Percentiles rank a stretch among this genome's conserved stretches.
phyloP scores from a whole-genome alignment of 148 eudicot genomes.

The Rheum nobile region DNA sequence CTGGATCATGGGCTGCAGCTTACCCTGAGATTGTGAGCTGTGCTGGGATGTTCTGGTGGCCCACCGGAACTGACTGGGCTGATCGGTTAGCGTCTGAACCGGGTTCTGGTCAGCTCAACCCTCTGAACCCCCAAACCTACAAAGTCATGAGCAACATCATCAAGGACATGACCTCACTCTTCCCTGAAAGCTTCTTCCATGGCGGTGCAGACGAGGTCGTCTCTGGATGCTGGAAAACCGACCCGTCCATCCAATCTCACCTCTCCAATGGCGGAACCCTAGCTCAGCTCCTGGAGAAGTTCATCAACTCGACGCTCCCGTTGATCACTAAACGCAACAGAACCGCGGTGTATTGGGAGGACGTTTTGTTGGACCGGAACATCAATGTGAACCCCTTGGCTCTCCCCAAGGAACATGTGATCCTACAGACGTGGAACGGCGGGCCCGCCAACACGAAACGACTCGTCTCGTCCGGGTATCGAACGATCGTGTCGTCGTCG shows the following conservation, averaged over 20 bases:
- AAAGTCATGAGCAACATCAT: constrained; percentile 45
- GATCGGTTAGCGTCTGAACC: constrained; percentile 82
- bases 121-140: constrained; percentile 69
- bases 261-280: constrained; percentile 44
- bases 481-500: constrained; percentile 64
- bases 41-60: constrained; percentile 80
- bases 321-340: constrained; percentile 41
- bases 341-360: constrained; percentile 89
- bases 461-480: constrained; percentile 58
- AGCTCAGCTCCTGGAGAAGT: constrained; percentile 53
- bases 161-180: constrained; percentile 43
- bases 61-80: constrained; percentile 48
- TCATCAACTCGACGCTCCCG: constrained; percentile 57
- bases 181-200: constrained; percentile 64
- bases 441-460: constrained; percentile 60
- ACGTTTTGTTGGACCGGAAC: constrained; percentile 41
- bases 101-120: constrained; percentile 89
- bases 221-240: constrained; percentile 79
- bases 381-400: constrained; percentile 29
- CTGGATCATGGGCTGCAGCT: constrained; percentile 84
- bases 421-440: constrained; percentile 74
- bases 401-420: constrained; percentile 49
- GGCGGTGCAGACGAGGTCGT: constrained; percentile 70
- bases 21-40: constrained; percentile 89
- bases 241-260: constrained; percentile 42